Conservation (phyloP, 768 basidiomycete species). For the Leccinum subgranulosum region DNA sequence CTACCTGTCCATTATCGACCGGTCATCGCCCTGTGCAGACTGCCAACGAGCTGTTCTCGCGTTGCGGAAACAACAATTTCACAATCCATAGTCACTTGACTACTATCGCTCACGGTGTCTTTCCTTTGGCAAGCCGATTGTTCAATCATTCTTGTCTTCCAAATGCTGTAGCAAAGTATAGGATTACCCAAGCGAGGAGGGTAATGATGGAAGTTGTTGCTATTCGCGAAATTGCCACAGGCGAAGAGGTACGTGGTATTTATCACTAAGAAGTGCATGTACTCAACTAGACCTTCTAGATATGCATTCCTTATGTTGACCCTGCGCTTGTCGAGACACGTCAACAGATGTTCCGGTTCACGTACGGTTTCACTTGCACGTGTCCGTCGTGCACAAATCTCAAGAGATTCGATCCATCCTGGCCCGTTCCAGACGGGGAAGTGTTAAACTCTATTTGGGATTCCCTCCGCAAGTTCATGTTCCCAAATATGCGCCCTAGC, state of each 20-base stretch:
- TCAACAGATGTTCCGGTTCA: constrained; percentile 52
- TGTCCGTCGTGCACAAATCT: constrained; percentile 58
- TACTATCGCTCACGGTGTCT: constrained; percentile 70
- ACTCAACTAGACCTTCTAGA: constrained; percentile 37
- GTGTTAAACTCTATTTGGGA: constrained; percentile 18
- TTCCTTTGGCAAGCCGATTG: constrained; percentile 71
- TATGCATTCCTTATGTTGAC: constrained; percentile 74
- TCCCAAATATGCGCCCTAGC: constrained; percentile 26
- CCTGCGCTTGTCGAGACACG: constrained; percentile 67
- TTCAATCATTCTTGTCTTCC: constrained; percentile 85
- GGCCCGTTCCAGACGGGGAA: constrained; percentile 33
- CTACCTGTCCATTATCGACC: constrained; percentile 33
- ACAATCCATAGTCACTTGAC: constrained; percentile 69
- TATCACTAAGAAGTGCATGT: background rate
- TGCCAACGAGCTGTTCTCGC: constrained; percentile 40
- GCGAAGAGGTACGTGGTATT: constrained; percentile 56
- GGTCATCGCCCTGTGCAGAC: constrained; percentile 23
- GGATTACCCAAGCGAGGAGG: constrained; percentile 34
- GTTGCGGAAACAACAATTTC: constrained; percentile 84
- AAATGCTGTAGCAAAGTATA: constrained; percentile 65
- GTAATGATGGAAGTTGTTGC: constrained; percentile 65
- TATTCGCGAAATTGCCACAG: constrained; percentile 50
- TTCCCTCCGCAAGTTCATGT: constrained; percentile 40
- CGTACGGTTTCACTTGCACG: constrained; percentile 66
- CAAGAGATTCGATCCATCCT: constrained; percentile 35